A percentile compares a stretch with the other conserved stretches of the same genome.
These are phyloP conservation scores for Strombidium stylifer DNA, from an alignment of 73 alveolate species.

Conservation along the genomic window DNA sequence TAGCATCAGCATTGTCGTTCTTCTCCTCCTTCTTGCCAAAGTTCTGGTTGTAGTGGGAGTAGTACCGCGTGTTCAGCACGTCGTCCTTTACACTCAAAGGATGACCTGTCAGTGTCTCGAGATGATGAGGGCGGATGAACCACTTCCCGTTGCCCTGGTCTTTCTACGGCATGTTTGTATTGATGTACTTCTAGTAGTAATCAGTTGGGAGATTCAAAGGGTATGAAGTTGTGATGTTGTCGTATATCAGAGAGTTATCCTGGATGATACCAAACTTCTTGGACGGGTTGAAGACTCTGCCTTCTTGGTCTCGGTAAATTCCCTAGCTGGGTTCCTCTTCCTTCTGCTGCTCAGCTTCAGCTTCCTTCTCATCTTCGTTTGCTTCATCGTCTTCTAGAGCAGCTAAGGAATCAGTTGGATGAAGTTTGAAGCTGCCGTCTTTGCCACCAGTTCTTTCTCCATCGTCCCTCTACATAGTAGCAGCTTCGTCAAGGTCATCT, in stretches of 20 bases:
- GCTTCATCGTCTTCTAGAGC: constrained; percentile 48
- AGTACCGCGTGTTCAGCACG: constrained; percentile 79
- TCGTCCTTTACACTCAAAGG: constrained; percentile 87
- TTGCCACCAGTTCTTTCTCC: constrained; percentile 27
- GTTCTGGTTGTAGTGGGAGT: constrained; percentile 67
- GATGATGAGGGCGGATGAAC: constrained; percentile 91
- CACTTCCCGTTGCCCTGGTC: constrained; percentile 60
- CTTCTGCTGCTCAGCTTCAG: constrained; percentile 42
- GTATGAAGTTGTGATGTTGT: constrained; percentile 51
- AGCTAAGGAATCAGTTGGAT: constrained; percentile 7
- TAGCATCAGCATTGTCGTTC: constrained; percentile 69
- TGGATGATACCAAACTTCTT: constrained; percentile 54
- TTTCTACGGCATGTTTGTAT: constrained; percentile 48
- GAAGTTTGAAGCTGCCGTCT: constrained; percentile 20
- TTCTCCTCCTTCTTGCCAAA: constrained; percentile 53
- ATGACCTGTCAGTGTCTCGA: constrained; percentile 79
- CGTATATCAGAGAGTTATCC: constrained; percentile 50
- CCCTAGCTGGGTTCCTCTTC: constrained; percentile 56
- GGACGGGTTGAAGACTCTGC: constrained; percentile 43
- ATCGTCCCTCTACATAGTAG: constrained; percentile 7
- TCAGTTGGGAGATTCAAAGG: constrained; percentile 64
- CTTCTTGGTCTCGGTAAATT: constrained; percentile 21
- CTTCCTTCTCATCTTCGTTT: constrained; percentile 24
- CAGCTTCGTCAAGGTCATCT: constrained; percentile 25
- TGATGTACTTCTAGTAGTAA: constrained; percentile 44